Evolutionary conservation across 345 rosid genomes (phyloP).

Genomic region (Jatropha curcas): DNA sequence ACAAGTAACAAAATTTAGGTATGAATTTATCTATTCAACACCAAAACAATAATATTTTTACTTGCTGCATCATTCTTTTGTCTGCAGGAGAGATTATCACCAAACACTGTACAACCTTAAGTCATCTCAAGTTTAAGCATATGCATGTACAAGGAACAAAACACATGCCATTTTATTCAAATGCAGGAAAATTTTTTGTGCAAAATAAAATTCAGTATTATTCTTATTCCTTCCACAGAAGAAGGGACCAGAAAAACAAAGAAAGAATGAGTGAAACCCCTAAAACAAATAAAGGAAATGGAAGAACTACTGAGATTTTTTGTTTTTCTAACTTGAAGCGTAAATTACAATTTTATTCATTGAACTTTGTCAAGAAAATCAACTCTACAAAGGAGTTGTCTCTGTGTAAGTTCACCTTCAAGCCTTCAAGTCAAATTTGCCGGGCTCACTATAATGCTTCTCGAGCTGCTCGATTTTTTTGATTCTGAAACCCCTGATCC

Average conservation of each 20-base stretch:
- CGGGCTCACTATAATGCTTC: conserved; percentile 52
- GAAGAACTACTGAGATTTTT: neutral
- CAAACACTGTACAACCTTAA: neutral
- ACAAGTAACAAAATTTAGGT: too few relatives aligned
- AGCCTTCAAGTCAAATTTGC: conserved; percentile 42
- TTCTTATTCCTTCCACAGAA: conserved; percentile 1
- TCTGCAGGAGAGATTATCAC: neutral
- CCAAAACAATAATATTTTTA: too few relatives aligned
- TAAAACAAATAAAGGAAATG: neutral
- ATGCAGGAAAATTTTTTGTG: neutral
- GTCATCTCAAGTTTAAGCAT: neutral
- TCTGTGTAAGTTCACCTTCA: conserved; percentile 27
- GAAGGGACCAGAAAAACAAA: neutral
- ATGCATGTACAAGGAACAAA: neutral
- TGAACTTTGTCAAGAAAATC: neutral
- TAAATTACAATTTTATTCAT: neutral
- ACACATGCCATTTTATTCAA: neutral
- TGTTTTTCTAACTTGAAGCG: neutral
- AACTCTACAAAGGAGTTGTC: neutral
- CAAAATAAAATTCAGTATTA: neutral
- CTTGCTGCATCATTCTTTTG: too few relatives aligned
- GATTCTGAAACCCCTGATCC: conserved; percentile 78
- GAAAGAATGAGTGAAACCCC: neutral
- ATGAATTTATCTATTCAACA: too few relatives aligned
- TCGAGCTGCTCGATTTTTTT: conserved; percentile 69